Conservation (phyloP, 257 asterid genomes). For the Solanum chmielewskii region DNA sequence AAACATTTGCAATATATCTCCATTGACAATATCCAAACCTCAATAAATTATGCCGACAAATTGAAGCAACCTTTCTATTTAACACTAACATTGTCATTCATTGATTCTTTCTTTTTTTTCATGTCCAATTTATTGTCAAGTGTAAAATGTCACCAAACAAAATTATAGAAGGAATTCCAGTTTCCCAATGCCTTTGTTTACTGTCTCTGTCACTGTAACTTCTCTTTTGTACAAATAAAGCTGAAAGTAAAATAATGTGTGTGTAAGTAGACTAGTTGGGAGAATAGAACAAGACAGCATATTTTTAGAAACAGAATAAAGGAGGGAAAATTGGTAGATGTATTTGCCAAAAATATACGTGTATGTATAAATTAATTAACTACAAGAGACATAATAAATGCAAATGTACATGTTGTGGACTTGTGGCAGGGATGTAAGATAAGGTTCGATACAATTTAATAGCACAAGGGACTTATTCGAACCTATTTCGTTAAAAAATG, state of each 20-base stretch:
- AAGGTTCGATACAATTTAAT: not conserved
- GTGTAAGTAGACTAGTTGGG: not conserved
- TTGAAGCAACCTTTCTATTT: not conserved
- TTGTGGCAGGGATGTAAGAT: not conserved
- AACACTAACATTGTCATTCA: not conserved
- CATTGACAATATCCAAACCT: not conserved
- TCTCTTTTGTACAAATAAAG: not conserved
- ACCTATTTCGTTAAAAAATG: not conserved
- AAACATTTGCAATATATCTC: not conserved
- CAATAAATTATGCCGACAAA: not conserved
- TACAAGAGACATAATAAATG: slow-evolving; percentile 1
- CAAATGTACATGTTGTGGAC: not conserved
- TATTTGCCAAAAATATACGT: slow-evolving; percentile 6
- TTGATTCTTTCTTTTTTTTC: not conserved
- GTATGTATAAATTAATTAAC: not conserved
- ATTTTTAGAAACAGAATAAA: not conserved
- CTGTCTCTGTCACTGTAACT: not conserved
- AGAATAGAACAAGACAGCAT: not conserved
- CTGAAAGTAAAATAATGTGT: not conserved
- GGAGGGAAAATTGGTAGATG: not conserved
- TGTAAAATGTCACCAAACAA: not conserved
- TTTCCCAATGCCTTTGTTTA: not conserved
- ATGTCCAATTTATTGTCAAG: not conserved
- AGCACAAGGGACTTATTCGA: not conserved
- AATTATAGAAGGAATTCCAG: not conserved